Evolutionary conservation across 2,329 filamentous ascomycete species (phyloP), one percentile per base, ranked within the genome.

Genomic region (Biscogniauxia sp.): DNA sequence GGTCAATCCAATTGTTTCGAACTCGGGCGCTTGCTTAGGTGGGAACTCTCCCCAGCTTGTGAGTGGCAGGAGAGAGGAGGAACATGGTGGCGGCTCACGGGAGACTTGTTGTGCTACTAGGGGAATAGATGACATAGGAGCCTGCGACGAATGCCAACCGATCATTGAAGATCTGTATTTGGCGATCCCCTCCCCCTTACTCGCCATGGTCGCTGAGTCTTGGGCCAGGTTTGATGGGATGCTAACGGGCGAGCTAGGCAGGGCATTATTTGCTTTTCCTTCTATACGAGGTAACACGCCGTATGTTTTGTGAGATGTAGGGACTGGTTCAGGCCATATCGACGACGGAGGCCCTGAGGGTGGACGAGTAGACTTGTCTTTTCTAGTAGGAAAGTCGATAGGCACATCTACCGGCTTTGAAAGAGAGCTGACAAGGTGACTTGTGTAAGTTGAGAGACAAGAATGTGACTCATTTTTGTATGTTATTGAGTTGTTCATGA

Each of bases 241-340:
- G 28, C 28, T 32, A 32, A 50, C 23, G 51, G 6, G 20, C 11
- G 52, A 58, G 15, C 15, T 62, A 26, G 55, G 53, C 17, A 19
- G 37, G 54, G 55, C 51, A 19, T 19, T 5, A 49, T 45, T 26
- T 56, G 55, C 56, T 6, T 11, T 17, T n/a, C 15, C 11, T 59
- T n/a, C 54, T 49, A 26, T 8, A 20, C 19, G 26, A 51, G 49
- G 23, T 25, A 54, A 54, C 9, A 32, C 59, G 6, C 17, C 11
- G 5, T 45, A 13, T 17, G 37, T 17, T n/a, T 5, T 45, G 37
- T n/a, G 11, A 45, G 13, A n/a, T 5, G 52, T 23, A 6, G 50
- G 6, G 19, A 56, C 15, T 37, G 57, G 49, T 19, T 64, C 62
- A 19, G 64, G 64, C 62, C 62, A 66, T 20, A 63, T 51, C 13